Base-by-base conservation (phyloP, 2,329 filamentous ascomycete species). In the Verticillium isaacii region DNA sequence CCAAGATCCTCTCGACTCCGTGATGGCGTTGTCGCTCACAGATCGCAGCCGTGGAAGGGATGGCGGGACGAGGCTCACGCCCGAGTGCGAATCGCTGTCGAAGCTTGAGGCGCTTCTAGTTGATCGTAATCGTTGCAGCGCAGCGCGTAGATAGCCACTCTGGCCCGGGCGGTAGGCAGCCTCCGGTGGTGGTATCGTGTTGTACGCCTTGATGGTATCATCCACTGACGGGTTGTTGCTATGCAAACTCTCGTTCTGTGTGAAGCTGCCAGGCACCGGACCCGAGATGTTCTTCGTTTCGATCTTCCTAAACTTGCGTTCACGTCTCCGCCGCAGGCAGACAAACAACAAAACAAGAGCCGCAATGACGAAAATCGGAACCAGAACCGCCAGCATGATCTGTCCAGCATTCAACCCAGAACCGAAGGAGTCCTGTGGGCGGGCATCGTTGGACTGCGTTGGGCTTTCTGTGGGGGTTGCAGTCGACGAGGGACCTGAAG, bases 211-310 rank as follows among this genome's bases (percentile, higher is more conserved):
- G 32, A 63, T 61, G 8, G 66, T 50, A 1, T 63, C 66, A 7
- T 59, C 60, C 39, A 68, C 57, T 2, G 68, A 66, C 1, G 65
- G 58, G 2, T 60, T 61, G 14, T 64, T 60, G 56, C 62, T 61
- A 7, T 67, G 57, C 8, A 62, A 52, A 17, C 65, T 65, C 39
- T 66, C 64, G 19, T 68, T 71, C 56, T 69, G 65, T 14, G 69
- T 67, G 50, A 73, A 72, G 6, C 64, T 69, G 14, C 68, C 68
- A 1, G 73, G 69, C 1, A 75, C 61, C 9, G 73, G 72, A 4
- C 71, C 69, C 2, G 72, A 72, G 14, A 75, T 73, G 56, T 72
- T 67, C 56, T 65, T 65, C 9, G 65, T 69, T 23, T 65, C 68
- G 32, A 68, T 25, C 41, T 52, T 66, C 15, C 63, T 64, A 25